Evolutionary conservation across 2,329 filamentous ascomycete species (phyloP).

Genomic region (Botrytis deweyae): DNA sequence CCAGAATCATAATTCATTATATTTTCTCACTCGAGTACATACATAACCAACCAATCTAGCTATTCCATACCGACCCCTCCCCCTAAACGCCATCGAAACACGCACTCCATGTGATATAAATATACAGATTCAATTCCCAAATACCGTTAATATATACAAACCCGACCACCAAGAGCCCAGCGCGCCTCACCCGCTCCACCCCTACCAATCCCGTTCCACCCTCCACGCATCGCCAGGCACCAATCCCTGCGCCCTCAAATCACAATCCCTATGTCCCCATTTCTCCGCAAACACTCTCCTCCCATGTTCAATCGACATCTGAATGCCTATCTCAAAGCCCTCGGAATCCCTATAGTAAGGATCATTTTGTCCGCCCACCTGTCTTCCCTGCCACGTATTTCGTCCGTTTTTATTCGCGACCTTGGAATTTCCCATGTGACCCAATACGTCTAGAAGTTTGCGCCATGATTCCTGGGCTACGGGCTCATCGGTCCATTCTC

Average conservation of each 20-base stretch:
- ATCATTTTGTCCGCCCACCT: slow-evolving; percentile 52
- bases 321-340: slow-evolving; percentile 47
- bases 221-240: slow-evolving; percentile 48
- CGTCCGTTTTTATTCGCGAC: slow-evolving; percentile 38
- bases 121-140: neutral
- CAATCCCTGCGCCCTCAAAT: slow-evolving; percentile 42
- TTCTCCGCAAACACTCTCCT: slow-evolving; percentile 45
- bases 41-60: neutral
- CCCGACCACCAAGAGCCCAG: neutral
- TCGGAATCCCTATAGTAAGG: slow-evolving; percentile 52
- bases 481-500: neutral
- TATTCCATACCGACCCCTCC: neutral
- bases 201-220: slow-evolving; percentile 45
- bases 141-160: neutral
- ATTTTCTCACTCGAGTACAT: neutral
- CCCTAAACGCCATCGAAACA: neutral
- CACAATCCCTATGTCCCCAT: slow-evolving; percentile 49
- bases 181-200: neutral
- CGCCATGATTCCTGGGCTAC: slow-evolving; percentile 32
- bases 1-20: neutral
- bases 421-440: slow-evolving; percentile 32
- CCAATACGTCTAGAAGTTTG: slow-evolving; percentile 39
- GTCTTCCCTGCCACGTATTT: slow-evolving; percentile 54
- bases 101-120: neutral
- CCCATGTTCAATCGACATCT: slow-evolving; percentile 48